These are phyloP conservation scores for Aspergillus fumigatiaffinis DNA, from an alignment of 2,329 filamentous ascomycete genomes.

Conservation along the genomic window DNA sequence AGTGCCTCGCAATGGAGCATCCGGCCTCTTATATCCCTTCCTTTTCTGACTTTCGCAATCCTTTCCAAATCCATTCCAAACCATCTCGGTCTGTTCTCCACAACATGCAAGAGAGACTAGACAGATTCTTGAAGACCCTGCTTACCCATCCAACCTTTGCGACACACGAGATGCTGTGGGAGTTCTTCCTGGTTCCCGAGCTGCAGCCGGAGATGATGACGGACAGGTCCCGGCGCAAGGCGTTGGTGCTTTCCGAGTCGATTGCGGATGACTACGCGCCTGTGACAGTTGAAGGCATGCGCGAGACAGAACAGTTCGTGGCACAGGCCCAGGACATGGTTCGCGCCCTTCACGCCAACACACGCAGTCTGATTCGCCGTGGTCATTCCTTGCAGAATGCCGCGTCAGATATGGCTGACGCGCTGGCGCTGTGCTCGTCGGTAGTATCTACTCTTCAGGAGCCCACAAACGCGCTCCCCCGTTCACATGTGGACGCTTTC, in stretches of 20 bases:
- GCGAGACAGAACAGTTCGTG: conserved; percentile 89
- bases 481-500: conserved; percentile 65
- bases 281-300: conserved; percentile 64
- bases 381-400: conserved; percentile 69
- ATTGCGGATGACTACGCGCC: conserved; percentile 87
- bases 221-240: conserved; percentile 81
- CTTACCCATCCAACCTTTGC: conserved; percentile 87
- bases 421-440: conserved; percentile 40
- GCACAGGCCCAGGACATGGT: conserved; percentile 88
- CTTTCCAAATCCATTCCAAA: conserved; percentile 89
- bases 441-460: conserved; percentile 49
- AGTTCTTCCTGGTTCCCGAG: conserved; percentile 96
- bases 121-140: conserved; percentile 83
- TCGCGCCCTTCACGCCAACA: conserved; percentile 76
- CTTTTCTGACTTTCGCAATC: conserved; percentile 72
- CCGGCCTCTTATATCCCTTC: conserved; percentile 92
- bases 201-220: conserved; percentile 87
- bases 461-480: conserved; percentile 61
- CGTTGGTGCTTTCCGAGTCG: conserved; percentile 74
- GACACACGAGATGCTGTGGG: conserved; percentile 97
- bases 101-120: conserved; percentile 80
- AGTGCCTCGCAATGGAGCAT: conserved; percentile 79
- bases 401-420: conserved; percentile 46
- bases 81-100: conserved; percentile 82
- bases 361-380: conserved; percentile 74